Evolutionary conservation across 345 rosid species (phyloP).

Genomic region (Arabis hirsuta): DNA sequence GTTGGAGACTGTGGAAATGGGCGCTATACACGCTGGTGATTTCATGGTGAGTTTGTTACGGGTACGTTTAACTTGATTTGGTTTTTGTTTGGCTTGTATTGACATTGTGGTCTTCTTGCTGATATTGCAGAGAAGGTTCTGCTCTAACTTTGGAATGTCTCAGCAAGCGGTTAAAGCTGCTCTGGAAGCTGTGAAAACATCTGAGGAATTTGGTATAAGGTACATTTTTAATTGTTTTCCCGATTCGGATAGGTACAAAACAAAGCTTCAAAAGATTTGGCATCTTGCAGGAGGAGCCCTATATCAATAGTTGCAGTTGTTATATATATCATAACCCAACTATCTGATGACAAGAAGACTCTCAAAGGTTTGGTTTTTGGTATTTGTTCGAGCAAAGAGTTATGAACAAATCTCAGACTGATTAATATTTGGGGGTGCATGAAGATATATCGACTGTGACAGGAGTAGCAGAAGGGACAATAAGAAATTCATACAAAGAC

Average conservation of each 20-base stretch:
- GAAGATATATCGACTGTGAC: constrained; percentile 91
- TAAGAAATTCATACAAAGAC: constrained; percentile 95
- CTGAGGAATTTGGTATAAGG: constrained; percentile 98
- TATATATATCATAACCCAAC: constrained; percentile 91
- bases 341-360: constrained; percentile 89
- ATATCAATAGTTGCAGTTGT: constrained; percentile 98
- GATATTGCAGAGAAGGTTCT: constrained; percentile 79
- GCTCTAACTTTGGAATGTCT: constrained; percentile 95
- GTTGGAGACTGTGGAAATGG: constrained; percentile 90
- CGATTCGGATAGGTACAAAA: neutral
- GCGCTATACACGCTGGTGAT: constrained; percentile 97
- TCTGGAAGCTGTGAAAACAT: constrained; percentile 89
- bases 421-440: neutral
- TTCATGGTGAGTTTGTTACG: constrained; percentile 70
- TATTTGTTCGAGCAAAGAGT: neutral
- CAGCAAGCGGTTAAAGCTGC: constrained; percentile 98
- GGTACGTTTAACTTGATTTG: constrained; percentile 1
- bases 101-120: constrained; percentile 11
- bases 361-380: constrained; percentile 77
- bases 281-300: constrained; percentile 90
- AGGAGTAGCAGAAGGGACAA: constrained; percentile 99
- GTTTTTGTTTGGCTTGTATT: neutral
- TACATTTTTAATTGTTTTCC: constrained; percentile 21
- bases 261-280: neutral
- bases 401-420: constrained; percentile 4